Conservation (phyloP, 169 alveolate genomes). For the Cryptosporidium xiaoi region DNA sequence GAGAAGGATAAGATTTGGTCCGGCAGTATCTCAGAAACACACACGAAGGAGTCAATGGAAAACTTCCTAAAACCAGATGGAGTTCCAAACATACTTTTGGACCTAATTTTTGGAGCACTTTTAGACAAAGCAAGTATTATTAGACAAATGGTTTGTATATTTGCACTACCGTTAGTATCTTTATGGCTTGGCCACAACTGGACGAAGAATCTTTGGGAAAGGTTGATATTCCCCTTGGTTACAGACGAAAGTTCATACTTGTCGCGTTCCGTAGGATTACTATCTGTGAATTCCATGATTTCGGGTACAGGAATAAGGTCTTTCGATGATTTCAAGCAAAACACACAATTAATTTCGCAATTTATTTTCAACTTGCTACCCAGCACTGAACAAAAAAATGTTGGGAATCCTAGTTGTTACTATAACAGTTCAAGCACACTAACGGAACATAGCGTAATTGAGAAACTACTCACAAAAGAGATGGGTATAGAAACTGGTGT, state of each 20-base stretch:
- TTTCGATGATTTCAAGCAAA: conserved; percentile 6
- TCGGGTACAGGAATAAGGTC: neutral
- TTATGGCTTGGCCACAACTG: conserved; percentile 38
- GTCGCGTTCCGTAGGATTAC: conserved; percentile 13
- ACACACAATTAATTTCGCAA: neutral
- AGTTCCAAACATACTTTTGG: conserved; percentile 2
- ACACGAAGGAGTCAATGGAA: neutral
- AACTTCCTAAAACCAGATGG: conserved; percentile 6
- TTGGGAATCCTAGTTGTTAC: neutral
- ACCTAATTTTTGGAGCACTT: neutral
- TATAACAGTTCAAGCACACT: too few species aligned
- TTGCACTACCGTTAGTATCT: conserved; percentile 28
- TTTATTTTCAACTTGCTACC: conserved; percentile 32
- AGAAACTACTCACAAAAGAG: neutral
- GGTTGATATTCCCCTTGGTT: conserved; percentile 17
- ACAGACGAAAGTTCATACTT: conserved; percentile 10
- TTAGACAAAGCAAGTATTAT: conserved; percentile 36
- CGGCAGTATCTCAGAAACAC: neutral
- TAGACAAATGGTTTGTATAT: conserved; percentile 51
- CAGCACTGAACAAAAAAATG: neutral
- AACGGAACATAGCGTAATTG: neutral
- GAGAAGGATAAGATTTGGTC: conserved; percentile 33
- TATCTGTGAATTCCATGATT: conserved; percentile 29
- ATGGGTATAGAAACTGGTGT: neutral
- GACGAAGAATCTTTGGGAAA: conserved; percentile 23